Evolutionary conservation across 768 basidiomycete species (phyloP), one percentile per base, ranked within the genome.

Genomic region (Mrakia gelida): DNA sequence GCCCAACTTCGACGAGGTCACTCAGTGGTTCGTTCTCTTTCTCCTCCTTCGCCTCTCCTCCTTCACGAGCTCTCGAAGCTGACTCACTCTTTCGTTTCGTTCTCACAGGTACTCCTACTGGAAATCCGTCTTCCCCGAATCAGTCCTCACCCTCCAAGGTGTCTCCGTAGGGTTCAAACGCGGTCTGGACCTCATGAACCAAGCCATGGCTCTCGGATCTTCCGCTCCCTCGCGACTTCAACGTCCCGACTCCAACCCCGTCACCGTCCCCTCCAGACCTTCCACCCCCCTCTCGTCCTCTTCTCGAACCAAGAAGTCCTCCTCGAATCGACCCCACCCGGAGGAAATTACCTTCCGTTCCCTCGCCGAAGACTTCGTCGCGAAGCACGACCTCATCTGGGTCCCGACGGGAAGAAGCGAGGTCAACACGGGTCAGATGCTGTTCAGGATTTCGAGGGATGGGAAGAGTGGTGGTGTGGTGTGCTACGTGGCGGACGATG

Each of bases 181-280:
- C 71, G 97, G 94, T 0, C 84, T 98, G 77, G 92, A 98, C 83
- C 84, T 98, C 79, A 97, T 99, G 94, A 92, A 97, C 83, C 90
- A 91, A 80, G 96, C 96, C 32, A 91, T 95, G 83, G 91, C 92
- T 79, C 87, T 98, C 38, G 94, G 94, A 10, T 87, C 90, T 2
- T 89, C 92, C 41, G 94, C 93, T 15, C 89, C 85, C 32, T 80
- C 81, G 26, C 70, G 80, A 70, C 80, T 85, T 3, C 76, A 21
- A 16, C 79, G 43, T 71, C 67, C 71, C 1, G 91, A 91, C 79
- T 88, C 88, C 83, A 71, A 78, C 32, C 82, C 83, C 85, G 7
- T 80, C 79, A 71, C 77, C 32, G 78, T 81, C n/a, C 80, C 85
- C 18, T 83, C 86, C 13, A 62, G 45, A 45, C 45, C 45, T 13